Evolutionary conservation across 306 rosid genomes (phyloP).

Genomic region (Vicia villosa): DNA sequence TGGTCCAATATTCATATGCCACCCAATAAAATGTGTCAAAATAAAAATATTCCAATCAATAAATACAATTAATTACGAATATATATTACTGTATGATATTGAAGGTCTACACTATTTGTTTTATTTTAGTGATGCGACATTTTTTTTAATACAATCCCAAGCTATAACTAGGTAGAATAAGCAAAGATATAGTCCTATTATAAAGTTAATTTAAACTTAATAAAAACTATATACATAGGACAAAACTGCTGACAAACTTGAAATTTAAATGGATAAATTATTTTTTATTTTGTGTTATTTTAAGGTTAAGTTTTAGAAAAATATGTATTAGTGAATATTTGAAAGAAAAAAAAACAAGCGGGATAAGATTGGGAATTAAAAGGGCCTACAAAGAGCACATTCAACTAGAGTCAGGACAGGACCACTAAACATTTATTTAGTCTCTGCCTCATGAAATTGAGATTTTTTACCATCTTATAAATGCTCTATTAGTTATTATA

Average conservation of each 20-base stretch:
- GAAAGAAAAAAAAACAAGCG: background rate
- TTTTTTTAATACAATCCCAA: background rate
- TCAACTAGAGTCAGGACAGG: constrained; percentile 31
- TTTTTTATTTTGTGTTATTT: too few relatives aligned
- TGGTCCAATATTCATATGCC: constrained; percentile 8
- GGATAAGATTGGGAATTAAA: constrained; percentile 30
- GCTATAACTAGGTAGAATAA: background rate
- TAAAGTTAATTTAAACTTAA: background rate
- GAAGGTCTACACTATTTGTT: background rate
- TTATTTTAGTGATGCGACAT: constrained; percentile 11
- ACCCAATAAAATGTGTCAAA: background rate
- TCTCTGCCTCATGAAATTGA: background rate
- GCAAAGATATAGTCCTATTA: background rate
- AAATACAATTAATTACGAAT: background rate
- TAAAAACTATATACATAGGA: background rate
- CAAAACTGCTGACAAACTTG: background rate
- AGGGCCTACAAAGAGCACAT: constrained; percentile 47
- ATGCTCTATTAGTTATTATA: too few relatives aligned
- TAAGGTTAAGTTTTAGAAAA: background rate
- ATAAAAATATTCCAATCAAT: background rate
- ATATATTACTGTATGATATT: background rate
- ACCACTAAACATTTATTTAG: constrained; percentile 33
- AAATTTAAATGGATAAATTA: background rate
- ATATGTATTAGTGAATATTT: constrained; percentile 14
- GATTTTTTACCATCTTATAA: background rate